A percentile compares a stretch with the other conserved stretches of the same genome.
Evolutionary conservation across 2,329 filamentous ascomycete genomes (phyloP).

Genomic region (Aspergillus arachidicola): DNA sequence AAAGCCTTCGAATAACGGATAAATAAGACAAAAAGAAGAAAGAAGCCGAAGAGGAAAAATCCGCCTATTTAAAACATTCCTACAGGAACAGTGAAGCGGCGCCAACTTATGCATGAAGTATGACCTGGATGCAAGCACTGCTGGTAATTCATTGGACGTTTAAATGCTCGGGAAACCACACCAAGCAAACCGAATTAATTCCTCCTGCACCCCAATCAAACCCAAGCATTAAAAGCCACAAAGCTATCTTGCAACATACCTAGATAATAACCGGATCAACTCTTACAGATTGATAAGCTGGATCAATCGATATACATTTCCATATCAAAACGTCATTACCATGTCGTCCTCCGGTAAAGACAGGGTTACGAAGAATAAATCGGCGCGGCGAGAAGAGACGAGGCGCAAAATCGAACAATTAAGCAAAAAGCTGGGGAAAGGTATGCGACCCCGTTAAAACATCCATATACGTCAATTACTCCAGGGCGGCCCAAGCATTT

Average conservation of each 20-base stretch:
- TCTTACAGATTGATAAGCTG: background rate
- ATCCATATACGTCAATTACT: background rate
- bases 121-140: too few species aligned
- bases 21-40: too few species aligned
- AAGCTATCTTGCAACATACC: background rate
- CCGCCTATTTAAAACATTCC: too few species aligned
- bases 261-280: background rate
- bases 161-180: background rate
- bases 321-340: background rate
- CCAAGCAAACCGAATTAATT: background rate
- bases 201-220: background rate
- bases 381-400: conserved; percentile 5
- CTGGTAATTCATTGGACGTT: background rate
- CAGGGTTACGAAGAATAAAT: conserved; percentile 27
- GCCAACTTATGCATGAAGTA: background rate
- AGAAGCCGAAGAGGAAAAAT: too few species aligned
- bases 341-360: conserved; percentile 27
- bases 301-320: background rate
- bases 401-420: background rate
- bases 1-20: too few species aligned
- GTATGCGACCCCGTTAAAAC: conserved; percentile 14
- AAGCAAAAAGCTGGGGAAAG: conserved; percentile 8
- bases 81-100: background rate
- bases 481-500: background rate
- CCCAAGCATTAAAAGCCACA: background rate